Evolutionary conservation across 306 rosid genomes (phyloP).

Genomic region (Cicer arietinum): DNA sequence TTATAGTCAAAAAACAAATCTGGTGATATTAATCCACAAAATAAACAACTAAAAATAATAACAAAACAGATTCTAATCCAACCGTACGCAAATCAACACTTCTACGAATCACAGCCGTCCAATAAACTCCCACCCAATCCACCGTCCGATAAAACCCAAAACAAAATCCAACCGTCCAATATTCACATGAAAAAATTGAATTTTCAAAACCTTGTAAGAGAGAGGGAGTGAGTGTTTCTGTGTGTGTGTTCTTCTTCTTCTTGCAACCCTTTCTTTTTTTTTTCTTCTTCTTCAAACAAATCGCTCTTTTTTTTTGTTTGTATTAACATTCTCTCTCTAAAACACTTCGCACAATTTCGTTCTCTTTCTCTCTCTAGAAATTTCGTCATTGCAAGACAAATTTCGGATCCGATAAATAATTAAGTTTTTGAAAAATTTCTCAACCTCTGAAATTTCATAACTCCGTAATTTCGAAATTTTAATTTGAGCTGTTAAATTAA

Average conservation of each 20-base stretch:
- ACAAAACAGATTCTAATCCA: too few species aligned
- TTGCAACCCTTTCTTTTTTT: slow-evolving; percentile 31
- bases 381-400: background rate
- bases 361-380: slow-evolving; percentile 10
- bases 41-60: too few species aligned
- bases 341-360: background rate
- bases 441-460: background rate
- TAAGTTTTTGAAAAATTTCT: slow-evolving; percentile 44
- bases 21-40: too few species aligned
- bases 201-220: slow-evolving; percentile 91
- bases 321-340: slow-evolving; percentile 7
- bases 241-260: slow-evolving; percentile 34
- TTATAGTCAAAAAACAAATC: too few species aligned
- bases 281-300: slow-evolving; percentile 15
- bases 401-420: slow-evolving; percentile 40
- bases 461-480: too few species aligned
- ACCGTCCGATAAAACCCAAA: slow-evolving; percentile 55
- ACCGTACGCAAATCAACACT: background rate
- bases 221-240: slow-evolving; percentile 71
- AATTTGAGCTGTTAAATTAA: too few species aligned
- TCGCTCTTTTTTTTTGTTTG: background rate
- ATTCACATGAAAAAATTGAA: slow-evolving; percentile 71
- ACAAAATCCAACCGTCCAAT: slow-evolving; percentile 69
- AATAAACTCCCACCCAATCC: background rate
- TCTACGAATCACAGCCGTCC: slow-evolving; percentile 65